These are phyloP conservation scores for Tricladium varicosporioides DNA, from an alignment of 2,329 filamentous ascomycete genomes.

Conservation along the genomic window DNA sequence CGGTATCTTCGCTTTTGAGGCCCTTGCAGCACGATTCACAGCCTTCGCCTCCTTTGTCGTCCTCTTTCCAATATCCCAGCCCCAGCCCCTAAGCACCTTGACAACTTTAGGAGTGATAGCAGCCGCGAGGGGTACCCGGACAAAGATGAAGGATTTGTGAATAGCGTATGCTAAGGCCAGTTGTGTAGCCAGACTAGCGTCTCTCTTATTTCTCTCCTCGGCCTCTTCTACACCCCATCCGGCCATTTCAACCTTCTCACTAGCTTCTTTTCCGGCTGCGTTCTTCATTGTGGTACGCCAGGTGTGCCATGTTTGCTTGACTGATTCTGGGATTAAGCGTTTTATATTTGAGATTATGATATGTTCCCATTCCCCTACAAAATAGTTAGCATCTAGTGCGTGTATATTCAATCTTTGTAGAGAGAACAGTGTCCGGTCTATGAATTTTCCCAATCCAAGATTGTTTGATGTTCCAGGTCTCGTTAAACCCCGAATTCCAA, in stretches of 20 bases:
- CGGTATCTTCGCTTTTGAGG: constrained; percentile 14
- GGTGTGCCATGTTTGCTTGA: constrained; percentile 52
- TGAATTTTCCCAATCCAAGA: too few species aligned
- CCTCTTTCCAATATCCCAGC: constrained; percentile 89
- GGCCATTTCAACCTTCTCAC: constrained; percentile 49
- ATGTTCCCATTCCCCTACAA: constrained; percentile 60
- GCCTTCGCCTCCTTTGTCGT: constrained; percentile 40
- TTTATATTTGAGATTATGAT: constrained; percentile 60
- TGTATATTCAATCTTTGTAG: not conserved
- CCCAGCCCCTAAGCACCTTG: constrained; percentile 81
- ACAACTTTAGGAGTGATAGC: constrained; percentile 94
- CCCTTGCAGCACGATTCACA: constrained; percentile 25
- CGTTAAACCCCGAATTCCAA: not conserved
- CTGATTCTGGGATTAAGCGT: constrained; percentile 56
- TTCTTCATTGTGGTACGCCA: constrained; percentile 48
- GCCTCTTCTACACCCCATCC: constrained; percentile 64
- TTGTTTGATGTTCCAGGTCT: not conserved
- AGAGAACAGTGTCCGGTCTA: constrained; percentile 9
- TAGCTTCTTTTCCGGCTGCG: constrained; percentile 41
- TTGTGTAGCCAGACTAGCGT: constrained; percentile 77
- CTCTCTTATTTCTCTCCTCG: constrained; percentile 56
- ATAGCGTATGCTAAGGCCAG: constrained; percentile 92
- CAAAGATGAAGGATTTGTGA: constrained; percentile 96
- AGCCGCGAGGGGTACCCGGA: constrained; percentile 89
- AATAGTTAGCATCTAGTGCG: not conserved